A percentile compares a stretch with the other conserved stretches of the same genome.
Conservation (phyloP, 306 rosid species). For the Comarum palustre region DNA sequence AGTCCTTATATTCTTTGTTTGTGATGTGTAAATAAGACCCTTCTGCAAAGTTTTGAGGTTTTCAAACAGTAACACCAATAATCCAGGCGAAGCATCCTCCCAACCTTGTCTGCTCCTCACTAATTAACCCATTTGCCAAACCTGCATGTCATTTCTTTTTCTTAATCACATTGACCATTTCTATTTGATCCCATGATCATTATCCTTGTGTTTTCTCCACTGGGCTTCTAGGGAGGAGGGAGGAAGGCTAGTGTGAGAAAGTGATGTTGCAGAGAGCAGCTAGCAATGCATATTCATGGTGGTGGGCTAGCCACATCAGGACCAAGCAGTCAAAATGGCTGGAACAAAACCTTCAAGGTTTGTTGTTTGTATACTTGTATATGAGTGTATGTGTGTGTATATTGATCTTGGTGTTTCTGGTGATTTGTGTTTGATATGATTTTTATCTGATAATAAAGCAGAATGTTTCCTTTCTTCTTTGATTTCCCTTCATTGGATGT, state of each 20-base stretch:
- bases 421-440: not conserved
- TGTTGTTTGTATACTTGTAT: not conserved
- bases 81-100: constrained; percentile 51
- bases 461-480: not conserved
- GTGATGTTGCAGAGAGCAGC: constrained; percentile 91
- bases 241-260: constrained; percentile 5
- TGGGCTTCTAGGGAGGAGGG: constrained; percentile 23
- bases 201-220: constrained; percentile 15
- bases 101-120: constrained; percentile 39
- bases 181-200: not conserved
- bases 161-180: not conserved
- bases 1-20: not conserved
- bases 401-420: constrained; percentile 3
- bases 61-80: constrained; percentile 24
- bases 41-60: constrained; percentile 2
- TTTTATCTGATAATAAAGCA: not conserved
- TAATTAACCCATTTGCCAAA: constrained; percentile 23
- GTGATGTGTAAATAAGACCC: not conserved
- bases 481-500: not conserved
- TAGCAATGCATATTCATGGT: constrained; percentile 91
- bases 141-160: constrained; percentile 4
- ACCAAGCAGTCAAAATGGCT: constrained; percentile 99
- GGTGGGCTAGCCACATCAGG: constrained; percentile 99
- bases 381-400: not conserved
- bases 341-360: constrained; percentile 87